phyloP scores from a whole-genome alignment of 2,329 filamentous ascomycete species.

The Chrysoporthe deuterocubensis region DNA sequence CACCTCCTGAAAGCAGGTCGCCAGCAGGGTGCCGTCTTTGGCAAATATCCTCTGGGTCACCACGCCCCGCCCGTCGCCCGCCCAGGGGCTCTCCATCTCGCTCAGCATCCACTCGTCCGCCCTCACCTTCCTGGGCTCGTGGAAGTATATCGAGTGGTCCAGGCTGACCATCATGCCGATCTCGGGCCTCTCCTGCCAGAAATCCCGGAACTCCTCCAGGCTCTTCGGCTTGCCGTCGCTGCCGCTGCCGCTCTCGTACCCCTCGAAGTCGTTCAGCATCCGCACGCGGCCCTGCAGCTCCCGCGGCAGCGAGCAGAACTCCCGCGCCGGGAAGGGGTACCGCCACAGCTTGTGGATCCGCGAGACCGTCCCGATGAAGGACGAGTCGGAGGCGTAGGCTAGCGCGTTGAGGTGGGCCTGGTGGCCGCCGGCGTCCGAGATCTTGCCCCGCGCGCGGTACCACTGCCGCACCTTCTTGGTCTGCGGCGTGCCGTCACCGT shows the following conservation, averaged over 20 bases:
- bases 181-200: constrained; percentile 53
- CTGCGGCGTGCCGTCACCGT: constrained; percentile 45
- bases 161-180: constrained; percentile 86
- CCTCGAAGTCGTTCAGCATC: constrained; percentile 48
- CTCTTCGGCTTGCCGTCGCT: constrained; percentile 34
- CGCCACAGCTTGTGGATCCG: constrained; percentile 82
- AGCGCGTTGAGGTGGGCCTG: constrained; percentile 84
- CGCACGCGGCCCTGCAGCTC: constrained; percentile 44
- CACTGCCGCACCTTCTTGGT: constrained; percentile 73
- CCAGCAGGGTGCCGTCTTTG: constrained; percentile 72
- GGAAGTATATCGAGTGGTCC: constrained; percentile 75
- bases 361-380: constrained; percentile 88
- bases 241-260: constrained; percentile 33
- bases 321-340: constrained; percentile 60
- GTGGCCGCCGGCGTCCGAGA: constrained; percentile 73
- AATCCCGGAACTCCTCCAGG: constrained; percentile 50
- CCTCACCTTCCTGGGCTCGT: constrained; percentile 60
- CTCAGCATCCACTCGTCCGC: constrained; percentile 79
- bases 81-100: constrained; percentile 82
- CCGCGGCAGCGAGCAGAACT: constrained; percentile 55
- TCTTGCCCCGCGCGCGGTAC: constrained; percentile 74
- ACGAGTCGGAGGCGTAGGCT: constrained; percentile 90
- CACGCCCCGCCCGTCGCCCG: constrained; percentile 75
- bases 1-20: constrained; percentile 81
- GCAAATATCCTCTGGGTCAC: constrained; percentile 77